Evolutionary conservation across 2,329 filamentous ascomycete species (phyloP).

Genomic region (Pseudogymnoascus sp.): DNA sequence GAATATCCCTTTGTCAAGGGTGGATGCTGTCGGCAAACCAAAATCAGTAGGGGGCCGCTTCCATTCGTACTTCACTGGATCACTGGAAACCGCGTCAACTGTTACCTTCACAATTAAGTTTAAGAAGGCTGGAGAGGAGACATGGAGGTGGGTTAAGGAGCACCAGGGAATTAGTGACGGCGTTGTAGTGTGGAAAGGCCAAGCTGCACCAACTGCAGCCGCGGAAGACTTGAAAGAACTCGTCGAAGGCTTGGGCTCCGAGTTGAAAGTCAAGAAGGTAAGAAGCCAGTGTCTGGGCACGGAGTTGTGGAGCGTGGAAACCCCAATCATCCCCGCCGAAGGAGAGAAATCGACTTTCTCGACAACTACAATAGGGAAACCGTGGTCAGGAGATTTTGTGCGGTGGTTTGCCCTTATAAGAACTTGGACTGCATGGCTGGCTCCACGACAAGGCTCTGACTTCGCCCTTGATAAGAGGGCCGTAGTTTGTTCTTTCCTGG

Average conservation of each 20-base stretch:
- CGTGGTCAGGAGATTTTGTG: conserved; percentile 28
- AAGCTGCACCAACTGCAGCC: conserved; percentile 17
- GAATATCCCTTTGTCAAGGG: conserved; percentile 40
- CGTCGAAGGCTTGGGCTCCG: conserved; percentile 50
- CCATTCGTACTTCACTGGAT: conserved; percentile 46
- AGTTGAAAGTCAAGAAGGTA: conserved; percentile 46
- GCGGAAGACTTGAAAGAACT: conserved; percentile 35
- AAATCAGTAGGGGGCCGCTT: conserved; percentile 3
- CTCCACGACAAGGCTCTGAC: conserved; percentile 69
- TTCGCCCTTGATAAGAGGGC: conserved; percentile 72
- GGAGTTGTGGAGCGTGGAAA: conserved; percentile 61
- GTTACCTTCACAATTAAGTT: conserved; percentile 67
- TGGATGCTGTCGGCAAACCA: not conserved
- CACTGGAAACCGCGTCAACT: conserved; percentile 41
- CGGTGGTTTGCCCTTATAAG: conserved; percentile 75
- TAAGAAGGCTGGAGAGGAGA: conserved; percentile 41
- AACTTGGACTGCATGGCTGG: conserved; percentile 76
- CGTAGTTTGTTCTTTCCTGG: conserved; percentile 70
- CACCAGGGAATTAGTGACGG: conserved; percentile 58
- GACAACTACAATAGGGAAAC: conserved; percentile 26
- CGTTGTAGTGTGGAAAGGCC: conserved; percentile 45
- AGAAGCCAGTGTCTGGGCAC: conserved; percentile 62
- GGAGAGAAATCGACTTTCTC: conserved; percentile 51
- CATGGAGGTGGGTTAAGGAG: conserved; percentile 67
- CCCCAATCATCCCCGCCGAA: conserved; percentile 47